Percentiles rank a stretch among this genome's conserved stretches.
Conservation (phyloP, 352 stramenopile species). For the Globisporangium camurandrum region DNA sequence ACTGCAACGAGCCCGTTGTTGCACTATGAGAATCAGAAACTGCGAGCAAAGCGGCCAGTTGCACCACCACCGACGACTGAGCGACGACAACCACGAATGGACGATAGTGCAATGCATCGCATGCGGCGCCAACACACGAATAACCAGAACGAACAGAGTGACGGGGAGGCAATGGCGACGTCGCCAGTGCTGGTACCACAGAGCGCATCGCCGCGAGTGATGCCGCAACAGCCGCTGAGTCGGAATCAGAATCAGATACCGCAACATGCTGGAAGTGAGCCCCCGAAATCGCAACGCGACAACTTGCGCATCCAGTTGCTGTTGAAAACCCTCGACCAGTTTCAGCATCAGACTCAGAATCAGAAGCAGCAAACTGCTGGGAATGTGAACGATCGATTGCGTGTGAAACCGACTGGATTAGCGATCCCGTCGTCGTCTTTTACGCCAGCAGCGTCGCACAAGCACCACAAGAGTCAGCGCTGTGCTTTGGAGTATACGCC, state of each 20-base stretch:
- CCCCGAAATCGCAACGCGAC: constrained; percentile 25
- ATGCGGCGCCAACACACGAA: constrained; percentile 10
- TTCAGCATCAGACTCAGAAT: not conserved
- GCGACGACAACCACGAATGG: constrained; percentile 15
- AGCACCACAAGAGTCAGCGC: not conserved
- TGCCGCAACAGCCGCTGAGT: constrained; percentile 5
- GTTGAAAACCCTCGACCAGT: constrained; percentile 37
- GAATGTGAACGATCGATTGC: too few relatives aligned
- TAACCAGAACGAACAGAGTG: constrained; percentile 5
- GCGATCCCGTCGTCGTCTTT: constrained; percentile 9
- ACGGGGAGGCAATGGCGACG: not conserved
- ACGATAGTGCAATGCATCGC: constrained; percentile 12
- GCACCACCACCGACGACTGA: constrained; percentile 15
- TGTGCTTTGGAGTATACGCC: constrained; percentile 27
- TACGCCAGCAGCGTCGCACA: not conserved
- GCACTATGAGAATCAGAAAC: constrained; percentile 1
- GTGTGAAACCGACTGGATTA: not conserved
- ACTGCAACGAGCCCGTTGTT: constrained; percentile 7
- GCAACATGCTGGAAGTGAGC: not conserved
- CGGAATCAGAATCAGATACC: too few relatives aligned
- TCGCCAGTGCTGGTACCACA: constrained; percentile 9
- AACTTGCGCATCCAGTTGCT: constrained; percentile 66
- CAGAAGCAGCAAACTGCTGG: not conserved
- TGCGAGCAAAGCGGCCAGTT: constrained; percentile 15
- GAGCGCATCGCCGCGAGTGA: constrained; percentile 2